Base-by-base conservation (phyloP, 192 early-diverging fungal species). In the Dissophora ornata region DNA sequence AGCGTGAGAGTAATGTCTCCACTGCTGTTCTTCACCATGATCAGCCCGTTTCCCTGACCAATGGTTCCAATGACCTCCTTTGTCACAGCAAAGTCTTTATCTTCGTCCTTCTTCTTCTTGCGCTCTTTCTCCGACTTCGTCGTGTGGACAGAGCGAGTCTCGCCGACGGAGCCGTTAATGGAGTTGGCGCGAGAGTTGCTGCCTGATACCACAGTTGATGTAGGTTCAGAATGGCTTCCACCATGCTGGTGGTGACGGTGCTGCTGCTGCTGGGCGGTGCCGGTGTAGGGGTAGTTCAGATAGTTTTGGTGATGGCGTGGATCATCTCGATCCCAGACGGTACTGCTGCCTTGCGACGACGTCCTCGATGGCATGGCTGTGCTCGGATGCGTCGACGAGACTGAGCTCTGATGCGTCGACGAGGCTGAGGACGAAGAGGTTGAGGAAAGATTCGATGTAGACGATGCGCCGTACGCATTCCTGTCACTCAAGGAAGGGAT, bases 21-120 rank as follows among this genome's bases (percentile, higher is more conserved):
- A 62, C 64, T 67, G 50, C 59, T 61, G 65, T 77, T 77, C 65
- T 77, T 77, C 58, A 38, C 64, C 63, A 77, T 77, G 41, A 77
- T 22, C 32, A 77, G 8, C 0, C 73, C 73, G 22, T 52, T 2
- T 7, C 73, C 73, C 2, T 77, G 63, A 19, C 73, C 73, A 29
- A 77, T 67, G 3, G 53, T 55, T 4, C 73, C 73, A 62, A 77
- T 77, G 13, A 77, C 9, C 53, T 77, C 73, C n/a, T 53, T 66
- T 2, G 65, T 67, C n/a, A 62, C 38, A 4, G 45, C 22, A 33
- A 45, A 30, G 2, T 77, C 59, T 40, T 74, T 59, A 0, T 62
- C 59, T 6, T 70, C 68, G 19, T 60, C 59, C 59, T 77, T 67
- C 64, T 62, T 77, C 64, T 62, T 66, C 50, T 60, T 52, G 32